A percentile compares a stretch with the other conserved stretches of the same genome.
phyloP scores from a whole-genome alignment of 345 rosid genomes.

The Angophora floribunda region DNA sequence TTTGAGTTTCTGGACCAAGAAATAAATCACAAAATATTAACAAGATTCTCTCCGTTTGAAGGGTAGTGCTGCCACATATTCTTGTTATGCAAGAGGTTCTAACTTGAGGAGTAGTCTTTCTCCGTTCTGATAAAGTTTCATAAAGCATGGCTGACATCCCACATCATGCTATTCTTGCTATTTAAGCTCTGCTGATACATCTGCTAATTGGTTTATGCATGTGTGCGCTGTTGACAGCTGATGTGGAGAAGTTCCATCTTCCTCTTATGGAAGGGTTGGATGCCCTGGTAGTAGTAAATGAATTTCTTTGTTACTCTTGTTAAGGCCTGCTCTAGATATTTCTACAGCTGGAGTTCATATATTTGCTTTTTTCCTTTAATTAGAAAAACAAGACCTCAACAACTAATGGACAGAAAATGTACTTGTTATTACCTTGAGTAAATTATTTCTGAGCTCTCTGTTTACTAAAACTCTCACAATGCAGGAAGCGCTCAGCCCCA shows the following conservation, averaged over 20 bases:
- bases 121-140: too few relatives aligned
- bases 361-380: neutral
- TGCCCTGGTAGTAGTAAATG: conserved; percentile 23
- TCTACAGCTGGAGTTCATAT: neutral
- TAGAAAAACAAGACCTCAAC: conserved; percentile 33
- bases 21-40: neutral
- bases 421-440: neutral
- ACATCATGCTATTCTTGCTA: neutral
- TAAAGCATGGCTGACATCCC: neutral
- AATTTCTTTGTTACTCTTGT: neutral
- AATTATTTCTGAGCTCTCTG: neutral
- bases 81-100: neutral
- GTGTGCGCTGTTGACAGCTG: conserved; percentile 15
- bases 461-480: neutral
- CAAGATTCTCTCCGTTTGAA: neutral
- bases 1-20: too few relatives aligned
- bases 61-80: neutral
- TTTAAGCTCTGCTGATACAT: neutral
- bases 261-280: conserved; percentile 65
- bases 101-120: neutral
- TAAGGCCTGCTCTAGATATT: neutral
- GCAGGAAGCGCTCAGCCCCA: conserved; percentile 31
- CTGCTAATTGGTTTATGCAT: neutral
- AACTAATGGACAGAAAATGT: conserved; percentile 29
- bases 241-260: conserved; percentile 26